A percentile compares a stretch with the other conserved stretches of the same genome.
Evolutionary conservation across 805 yeast species (phyloP).

Genomic region (Candida hispaniensis): DNA sequence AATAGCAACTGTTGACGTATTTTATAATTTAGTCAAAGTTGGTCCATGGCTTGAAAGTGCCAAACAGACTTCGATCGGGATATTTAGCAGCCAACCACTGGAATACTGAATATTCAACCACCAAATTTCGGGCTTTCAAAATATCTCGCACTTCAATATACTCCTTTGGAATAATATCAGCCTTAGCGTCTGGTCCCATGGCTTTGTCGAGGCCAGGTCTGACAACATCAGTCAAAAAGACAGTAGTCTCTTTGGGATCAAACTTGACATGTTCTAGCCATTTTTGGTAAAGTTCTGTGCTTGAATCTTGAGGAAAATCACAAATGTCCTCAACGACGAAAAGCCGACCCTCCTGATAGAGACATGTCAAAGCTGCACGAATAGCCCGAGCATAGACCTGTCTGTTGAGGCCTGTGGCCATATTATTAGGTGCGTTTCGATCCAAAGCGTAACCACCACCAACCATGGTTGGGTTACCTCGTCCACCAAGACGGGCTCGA

Average conservation of each 20-base stretch:
- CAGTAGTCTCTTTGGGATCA: constrained; percentile 10
- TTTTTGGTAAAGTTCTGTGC: too few species aligned
- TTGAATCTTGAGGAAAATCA: constrained; percentile 14
- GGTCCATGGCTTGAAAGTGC: constrained; percentile 15
- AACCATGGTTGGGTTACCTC: constrained; percentile 82
- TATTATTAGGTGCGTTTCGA: constrained; percentile 81
- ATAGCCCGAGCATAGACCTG: constrained; percentile 68
- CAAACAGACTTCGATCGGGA: constrained; percentile 14
- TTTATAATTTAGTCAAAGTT: too few species aligned
- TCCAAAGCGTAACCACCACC: constrained; percentile 88
- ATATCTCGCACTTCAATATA: constrained; percentile 73
- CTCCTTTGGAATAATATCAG: constrained; percentile 59
- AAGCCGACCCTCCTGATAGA: constrained; percentile 64
- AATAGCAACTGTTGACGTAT: too few species aligned
- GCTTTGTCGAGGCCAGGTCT: constrained; percentile 12
- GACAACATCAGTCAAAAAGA: constrained; percentile 4
- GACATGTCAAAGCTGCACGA: constrained; percentile 71
- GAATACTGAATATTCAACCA: constrained; percentile 30
- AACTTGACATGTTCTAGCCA: constrained; percentile 12
- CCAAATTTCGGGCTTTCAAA: constrained; percentile 65
- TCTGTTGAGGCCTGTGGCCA: constrained; percentile 63
- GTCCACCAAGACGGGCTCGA: constrained; percentile 91
- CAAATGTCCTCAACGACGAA: constrained; percentile 48
- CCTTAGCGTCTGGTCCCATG: constrained; percentile 27
- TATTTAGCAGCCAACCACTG: constrained; percentile 40